Percentiles rank a stretch among this genome's conserved stretches.
Conservation (phyloP, 495 filamentous ascomycete species). For the Penicilliopsis zonata region DNA sequence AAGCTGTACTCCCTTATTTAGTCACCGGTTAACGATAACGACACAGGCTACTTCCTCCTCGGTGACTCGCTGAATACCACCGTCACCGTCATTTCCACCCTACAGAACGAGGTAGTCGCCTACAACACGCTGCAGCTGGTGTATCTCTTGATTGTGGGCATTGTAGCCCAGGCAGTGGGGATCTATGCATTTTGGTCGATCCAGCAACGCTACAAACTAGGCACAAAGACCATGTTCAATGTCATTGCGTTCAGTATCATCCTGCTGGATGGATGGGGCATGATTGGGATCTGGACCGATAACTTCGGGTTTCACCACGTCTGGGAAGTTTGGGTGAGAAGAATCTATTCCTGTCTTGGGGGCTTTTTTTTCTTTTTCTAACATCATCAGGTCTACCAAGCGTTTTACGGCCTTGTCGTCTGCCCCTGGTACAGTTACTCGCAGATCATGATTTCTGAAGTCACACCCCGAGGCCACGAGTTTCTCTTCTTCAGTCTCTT, state of each 20-base stretch:
- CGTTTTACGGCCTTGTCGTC: constrained; percentile 51
- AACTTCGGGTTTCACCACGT: constrained; percentile 48
- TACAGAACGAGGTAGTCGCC: constrained; percentile 49
- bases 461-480: constrained; percentile 51
- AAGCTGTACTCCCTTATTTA: no score
- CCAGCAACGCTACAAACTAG: constrained; percentile 38
- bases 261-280: constrained; percentile 51
- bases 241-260: constrained; percentile 42
- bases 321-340: constrained; percentile 47
- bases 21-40: no score
- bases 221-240: constrained; percentile 55
- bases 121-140: constrained; percentile 50
- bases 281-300: constrained; percentile 54
- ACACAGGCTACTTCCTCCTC: constrained; percentile 50
- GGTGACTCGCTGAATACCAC: constrained; percentile 55
- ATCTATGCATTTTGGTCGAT: constrained; percentile 50
- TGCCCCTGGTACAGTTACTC: constrained; percentile 60
- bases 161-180: constrained; percentile 47
- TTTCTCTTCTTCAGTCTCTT: constrained; percentile 58
- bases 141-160: constrained; percentile 52
- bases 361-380: no score
- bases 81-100: constrained; percentile 50
- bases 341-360: constrained; percentile 17
- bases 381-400: constrained; percentile 39
- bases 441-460: constrained; percentile 57